A percentile compares a stretch with the other conserved stretches of the same genome.
These are phyloP conservation scores for Aspergillus unguis DNA, from an alignment of 2,329 filamentous ascomycete genomes.

Conservation along the genomic window DNA sequence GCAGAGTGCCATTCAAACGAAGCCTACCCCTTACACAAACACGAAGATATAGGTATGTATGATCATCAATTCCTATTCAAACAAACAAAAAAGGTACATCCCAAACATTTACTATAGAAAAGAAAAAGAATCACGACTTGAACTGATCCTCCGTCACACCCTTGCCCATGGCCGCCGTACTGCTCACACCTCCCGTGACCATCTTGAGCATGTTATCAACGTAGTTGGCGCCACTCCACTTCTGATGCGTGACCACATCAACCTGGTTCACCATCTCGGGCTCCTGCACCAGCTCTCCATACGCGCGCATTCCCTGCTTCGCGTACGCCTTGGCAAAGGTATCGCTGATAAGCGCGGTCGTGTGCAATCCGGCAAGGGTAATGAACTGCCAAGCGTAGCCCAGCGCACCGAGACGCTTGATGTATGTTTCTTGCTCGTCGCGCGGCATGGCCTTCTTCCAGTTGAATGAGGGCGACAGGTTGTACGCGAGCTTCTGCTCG, in stretches of 20 bases:
- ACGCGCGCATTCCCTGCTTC: constrained; percentile 85
- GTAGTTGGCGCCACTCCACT: constrained; percentile 95
- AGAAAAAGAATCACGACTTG: constrained; percentile 45
- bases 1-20: too few species aligned
- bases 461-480: constrained; percentile 98
- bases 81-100: constrained; percentile 4
- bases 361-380: constrained; percentile 95
- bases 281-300: constrained; percentile 95
- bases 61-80: not conserved
- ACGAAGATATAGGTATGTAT: too few species aligned
- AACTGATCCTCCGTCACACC: constrained; percentile 99
- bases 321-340: constrained; percentile 85
- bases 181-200: constrained; percentile 89
- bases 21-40: too few species aligned
- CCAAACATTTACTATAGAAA: not conserved
- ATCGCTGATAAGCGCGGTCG: constrained; percentile 80
- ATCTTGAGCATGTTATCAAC: constrained; percentile 95
- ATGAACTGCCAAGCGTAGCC: constrained; percentile 99
- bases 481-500: constrained; percentile 98
- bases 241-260: constrained; percentile 98
- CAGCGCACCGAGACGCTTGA: constrained; percentile 76
- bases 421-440: constrained; percentile 94
- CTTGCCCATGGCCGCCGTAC: constrained; percentile 93
- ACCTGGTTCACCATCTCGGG: constrained; percentile 88
- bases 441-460: constrained; percentile 97